Evolutionary conservation across 208 protist species (phyloP).

Genomic region (Angomonas desouzai): DNA sequence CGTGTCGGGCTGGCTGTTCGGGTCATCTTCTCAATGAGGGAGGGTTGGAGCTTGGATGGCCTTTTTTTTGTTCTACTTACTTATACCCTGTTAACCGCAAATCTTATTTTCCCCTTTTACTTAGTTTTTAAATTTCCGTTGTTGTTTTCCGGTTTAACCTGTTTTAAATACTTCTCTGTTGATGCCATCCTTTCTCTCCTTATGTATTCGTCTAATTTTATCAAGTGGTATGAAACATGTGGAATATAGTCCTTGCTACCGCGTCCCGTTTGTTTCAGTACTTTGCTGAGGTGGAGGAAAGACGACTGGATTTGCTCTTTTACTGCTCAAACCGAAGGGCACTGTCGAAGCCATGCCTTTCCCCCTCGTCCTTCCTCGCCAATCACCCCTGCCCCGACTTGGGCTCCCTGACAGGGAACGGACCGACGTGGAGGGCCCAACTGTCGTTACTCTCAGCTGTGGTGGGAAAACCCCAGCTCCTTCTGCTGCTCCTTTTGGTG

Average conservation of each 20-base stretch:
- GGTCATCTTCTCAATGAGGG: too few relatives aligned
- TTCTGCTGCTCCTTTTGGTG: not conserved
- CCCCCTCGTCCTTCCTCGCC: not conserved
- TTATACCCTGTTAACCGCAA: too few relatives aligned
- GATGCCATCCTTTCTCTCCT: too few relatives aligned
- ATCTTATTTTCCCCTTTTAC: too few relatives aligned
- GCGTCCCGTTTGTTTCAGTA: not conserved
- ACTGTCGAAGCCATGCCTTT: not conserved
- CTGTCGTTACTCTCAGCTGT: not conserved
- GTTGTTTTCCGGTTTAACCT: too few relatives aligned
- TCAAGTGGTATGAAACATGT: not conserved
- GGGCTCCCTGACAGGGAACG: not conserved
- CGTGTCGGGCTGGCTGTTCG: not conserved
- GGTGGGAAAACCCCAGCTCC: not conserved
- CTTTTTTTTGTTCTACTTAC: too few relatives aligned
- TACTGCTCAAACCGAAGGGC: not conserved
- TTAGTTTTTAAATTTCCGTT: too few relatives aligned
- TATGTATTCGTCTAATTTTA: too few relatives aligned
- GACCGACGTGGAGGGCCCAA: not conserved
- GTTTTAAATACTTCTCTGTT: too few relatives aligned
- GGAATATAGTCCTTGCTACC: not conserved
- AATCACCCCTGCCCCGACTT: too few relatives aligned
- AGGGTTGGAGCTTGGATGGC: too few relatives aligned
- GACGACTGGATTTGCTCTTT: not conserved
- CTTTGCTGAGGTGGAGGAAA: not conserved